phyloP scores from a whole-genome alignment of 768 basidiomycete genomes.

The Amanita rubescens region DNA sequence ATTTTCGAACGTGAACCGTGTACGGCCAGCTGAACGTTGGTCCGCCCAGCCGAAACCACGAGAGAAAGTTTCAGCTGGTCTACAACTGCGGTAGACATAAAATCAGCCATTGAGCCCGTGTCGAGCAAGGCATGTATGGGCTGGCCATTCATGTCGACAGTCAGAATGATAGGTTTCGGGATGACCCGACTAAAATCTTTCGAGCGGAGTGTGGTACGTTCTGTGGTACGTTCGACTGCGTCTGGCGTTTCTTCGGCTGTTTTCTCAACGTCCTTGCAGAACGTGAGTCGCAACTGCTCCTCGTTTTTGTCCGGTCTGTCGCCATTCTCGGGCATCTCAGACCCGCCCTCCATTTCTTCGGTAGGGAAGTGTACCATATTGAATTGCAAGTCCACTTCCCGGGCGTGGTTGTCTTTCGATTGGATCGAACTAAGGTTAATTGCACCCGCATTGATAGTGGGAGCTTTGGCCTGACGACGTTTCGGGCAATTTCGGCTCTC shows the following conservation, averaged over 20 bases:
- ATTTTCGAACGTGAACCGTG: not conserved
- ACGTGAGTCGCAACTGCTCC: too few relatives aligned
- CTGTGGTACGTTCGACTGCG: not conserved
- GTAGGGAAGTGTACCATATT: too few relatives aligned
- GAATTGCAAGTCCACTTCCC: not conserved
- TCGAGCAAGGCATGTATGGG: not conserved
- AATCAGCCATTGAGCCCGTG: not conserved
- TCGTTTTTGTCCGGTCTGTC: too few relatives aligned
- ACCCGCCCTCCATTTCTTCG: too few relatives aligned
- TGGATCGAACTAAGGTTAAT: too few relatives aligned
- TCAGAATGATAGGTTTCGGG: not conserved
- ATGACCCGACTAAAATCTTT: not conserved
- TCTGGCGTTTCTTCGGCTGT: not conserved
- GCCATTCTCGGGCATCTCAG: too few relatives aligned
- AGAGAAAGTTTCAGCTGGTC: not conserved
- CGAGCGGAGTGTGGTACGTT: not conserved
- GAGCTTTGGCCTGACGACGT: constrained; percentile 9
- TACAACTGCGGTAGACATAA: not conserved
- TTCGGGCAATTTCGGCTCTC: constrained; percentile 15
- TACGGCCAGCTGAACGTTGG: not conserved
- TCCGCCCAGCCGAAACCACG: not conserved
- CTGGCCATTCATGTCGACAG: not conserved
- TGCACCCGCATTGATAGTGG: constrained; percentile 3
- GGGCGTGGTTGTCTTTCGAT: not conserved
- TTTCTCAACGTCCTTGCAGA: not conserved